Evolutionary conservation across 129 eudicot species (phyloP).

Genomic region (Centella asiatica): DNA sequence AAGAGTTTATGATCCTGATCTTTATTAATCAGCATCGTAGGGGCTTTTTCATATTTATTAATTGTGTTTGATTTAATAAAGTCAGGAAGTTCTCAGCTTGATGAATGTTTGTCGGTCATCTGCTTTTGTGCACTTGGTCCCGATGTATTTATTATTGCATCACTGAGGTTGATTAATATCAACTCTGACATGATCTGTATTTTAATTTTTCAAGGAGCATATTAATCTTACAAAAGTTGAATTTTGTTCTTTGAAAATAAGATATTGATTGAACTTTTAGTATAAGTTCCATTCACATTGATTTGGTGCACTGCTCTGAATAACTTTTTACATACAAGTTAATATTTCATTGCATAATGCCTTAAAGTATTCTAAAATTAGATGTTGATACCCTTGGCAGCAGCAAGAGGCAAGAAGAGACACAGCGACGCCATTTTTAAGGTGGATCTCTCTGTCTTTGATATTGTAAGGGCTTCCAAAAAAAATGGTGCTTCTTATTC

Average conservation of each 20-base stretch:
- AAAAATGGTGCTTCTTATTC: background rate
- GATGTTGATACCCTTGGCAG: slow-evolving; percentile 23
- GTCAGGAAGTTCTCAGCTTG: background rate
- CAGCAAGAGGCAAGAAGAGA: slow-evolving; percentile 49
- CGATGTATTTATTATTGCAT: too few species aligned
- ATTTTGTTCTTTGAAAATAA: too few species aligned
- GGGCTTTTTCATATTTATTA: background rate
- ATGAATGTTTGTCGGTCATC: background rate
- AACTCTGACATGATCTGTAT: too few species aligned
- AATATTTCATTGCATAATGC: background rate
- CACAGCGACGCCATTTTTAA: slow-evolving; percentile 18
- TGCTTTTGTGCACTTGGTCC: too few species aligned
- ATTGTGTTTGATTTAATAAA: background rate
- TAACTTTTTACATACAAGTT: background rate
- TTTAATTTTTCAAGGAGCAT: too few species aligned
- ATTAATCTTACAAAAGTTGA: too few species aligned
- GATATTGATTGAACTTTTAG: background rate
- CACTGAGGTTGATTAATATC: too few species aligned
- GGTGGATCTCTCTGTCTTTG: slow-evolving; percentile 28
- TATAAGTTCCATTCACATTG: background rate
- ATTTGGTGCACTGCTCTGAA: background rate
- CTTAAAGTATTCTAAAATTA: slow-evolving; percentile 5
- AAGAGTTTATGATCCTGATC: background rate
- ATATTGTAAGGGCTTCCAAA: background rate
- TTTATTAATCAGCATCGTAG: background rate